These are phyloP conservation scores for Pascua sp. DNA, from an alignment of 1,284 basidiomycete species.

Conservation along the genomic window DNA sequence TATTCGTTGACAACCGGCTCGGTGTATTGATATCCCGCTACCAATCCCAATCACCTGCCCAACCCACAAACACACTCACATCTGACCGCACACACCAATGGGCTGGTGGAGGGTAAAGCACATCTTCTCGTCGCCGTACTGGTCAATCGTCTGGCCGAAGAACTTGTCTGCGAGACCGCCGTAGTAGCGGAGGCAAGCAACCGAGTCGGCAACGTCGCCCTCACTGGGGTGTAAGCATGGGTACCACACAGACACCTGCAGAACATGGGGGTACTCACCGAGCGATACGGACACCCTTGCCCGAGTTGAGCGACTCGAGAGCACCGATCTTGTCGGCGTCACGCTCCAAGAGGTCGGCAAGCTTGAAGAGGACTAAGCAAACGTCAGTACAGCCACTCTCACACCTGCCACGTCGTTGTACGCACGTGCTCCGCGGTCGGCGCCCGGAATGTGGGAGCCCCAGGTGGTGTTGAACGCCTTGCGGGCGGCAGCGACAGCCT, in stretches of 20 bases:
- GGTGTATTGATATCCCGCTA: too few relatives aligned
- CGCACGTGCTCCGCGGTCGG: conserved; percentile 63
- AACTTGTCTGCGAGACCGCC: conserved; percentile 67
- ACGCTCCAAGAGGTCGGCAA: conserved; percentile 88
- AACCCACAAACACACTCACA: conserved; percentile 53
- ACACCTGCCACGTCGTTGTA: not conserved
- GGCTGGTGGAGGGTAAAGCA: conserved; percentile 88
- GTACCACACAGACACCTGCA: too few relatives aligned
- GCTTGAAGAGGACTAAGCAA: conserved; percentile 63
- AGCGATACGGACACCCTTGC: conserved; percentile 73
- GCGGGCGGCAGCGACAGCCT: conserved; percentile 77
- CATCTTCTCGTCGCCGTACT: conserved; percentile 59
- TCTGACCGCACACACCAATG: conserved; percentile 87
- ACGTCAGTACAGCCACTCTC: too few relatives aligned
- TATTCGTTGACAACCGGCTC: too few relatives aligned
- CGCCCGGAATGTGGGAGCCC: conserved; percentile 80
- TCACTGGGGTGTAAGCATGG: conserved; percentile 21
- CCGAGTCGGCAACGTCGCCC: conserved; percentile 73
- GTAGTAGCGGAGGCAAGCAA: conserved; percentile 75
- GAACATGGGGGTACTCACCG: conserved; percentile 9
- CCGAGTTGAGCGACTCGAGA: conserved; percentile 71
- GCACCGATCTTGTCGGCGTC: conserved; percentile 68
- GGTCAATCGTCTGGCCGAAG: conserved; percentile 51
- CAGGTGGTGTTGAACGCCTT: conserved; percentile 77
- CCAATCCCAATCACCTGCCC: too few relatives aligned